Base-by-base conservation (phyloP, 495 filamentous ascomycete species). In the Delitschia confertaspora region DNA sequence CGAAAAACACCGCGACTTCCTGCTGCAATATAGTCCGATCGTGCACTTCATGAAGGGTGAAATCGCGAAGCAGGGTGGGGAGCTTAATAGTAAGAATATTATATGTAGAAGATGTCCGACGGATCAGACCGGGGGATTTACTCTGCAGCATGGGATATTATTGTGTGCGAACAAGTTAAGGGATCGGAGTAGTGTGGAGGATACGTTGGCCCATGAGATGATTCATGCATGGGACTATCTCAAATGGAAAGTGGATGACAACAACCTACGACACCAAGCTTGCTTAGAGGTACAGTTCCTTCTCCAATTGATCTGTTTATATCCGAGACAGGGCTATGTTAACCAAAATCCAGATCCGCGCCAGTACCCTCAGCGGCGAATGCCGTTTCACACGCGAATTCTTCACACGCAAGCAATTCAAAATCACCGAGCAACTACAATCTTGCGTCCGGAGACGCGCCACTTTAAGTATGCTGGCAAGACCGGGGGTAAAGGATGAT, bases 121-220 rank as follows among this genome's bases (percentile, higher is more conserved):
- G 35, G 49, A 64, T 27, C 79, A 81, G 56, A 70, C 68, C 9
- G 91, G 89, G 10, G 93, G 91, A 0, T 95, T 95, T 51, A 76
- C 79, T 57, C 77, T 83, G 0, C 69, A 82, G 22, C 81, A 84
- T 53, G 91, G 91, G 3, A 95, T 98, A 36, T 49, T 88, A 58
- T 62, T 98, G 3, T 96, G 93, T 60, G 83, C 93, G 21, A 96
- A 98, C 59, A 75, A 84, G 61, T 69, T 95, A 61, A 66, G 75
- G 33, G 75, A 82, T 55, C 69, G 75, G 33, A 71, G 76, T 1
- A 83, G 93, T 56, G 56, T 93, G 50, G 91, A 98, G 68, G 91
- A 98, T 60, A 94, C 86, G 23, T 69, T 98, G 58, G 82, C 91
- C 30, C 91, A 98, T 65, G 91, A 98, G 68, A 88, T 98, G 82